Percentiles rank a stretch among this genome's conserved stretches.
Conservation (phyloP, 2,329 filamentous ascomycete genomes). For the Sclerotinia subarctica region DNA sequence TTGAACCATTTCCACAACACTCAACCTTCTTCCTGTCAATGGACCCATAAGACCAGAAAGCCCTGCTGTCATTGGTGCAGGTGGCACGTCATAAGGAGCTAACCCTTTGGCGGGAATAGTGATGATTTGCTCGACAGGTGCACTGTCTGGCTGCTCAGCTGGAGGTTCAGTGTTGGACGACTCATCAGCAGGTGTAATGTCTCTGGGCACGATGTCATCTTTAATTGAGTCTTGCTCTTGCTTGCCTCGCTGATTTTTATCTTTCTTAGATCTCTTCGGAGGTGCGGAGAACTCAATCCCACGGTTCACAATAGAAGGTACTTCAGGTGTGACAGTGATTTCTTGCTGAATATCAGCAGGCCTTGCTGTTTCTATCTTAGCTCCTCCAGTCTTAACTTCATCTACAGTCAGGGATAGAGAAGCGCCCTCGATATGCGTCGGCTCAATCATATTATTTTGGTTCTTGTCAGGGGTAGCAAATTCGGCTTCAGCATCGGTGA, state of each 20-base stretch:
- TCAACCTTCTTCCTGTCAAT: constrained; percentile 15
- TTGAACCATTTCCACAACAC: constrained; percentile 21
- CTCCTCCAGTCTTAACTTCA: not conserved
- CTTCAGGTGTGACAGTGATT: not conserved
- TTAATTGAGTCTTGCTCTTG: constrained; percentile 16
- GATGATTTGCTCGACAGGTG: constrained; percentile 14
- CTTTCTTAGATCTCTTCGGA: constrained; percentile 28
- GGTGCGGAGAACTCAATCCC: constrained; percentile 2
- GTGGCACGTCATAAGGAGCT: not conserved
- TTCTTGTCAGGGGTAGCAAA: not conserved
- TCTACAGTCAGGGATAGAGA: not conserved
- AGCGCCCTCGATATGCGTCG: not conserved
- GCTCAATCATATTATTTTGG: not conserved
- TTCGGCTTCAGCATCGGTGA: not conserved
- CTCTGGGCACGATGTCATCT: not conserved
- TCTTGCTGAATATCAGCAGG: not conserved
- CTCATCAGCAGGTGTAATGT: not conserved
- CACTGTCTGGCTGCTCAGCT: not conserved
- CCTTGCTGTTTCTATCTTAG: not conserved
- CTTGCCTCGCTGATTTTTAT: constrained; percentile 28
- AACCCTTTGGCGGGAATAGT: constrained; percentile 3
- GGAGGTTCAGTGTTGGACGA: not conserved
- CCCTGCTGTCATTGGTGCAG: constrained; percentile 15
- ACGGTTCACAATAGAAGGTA: not conserved
- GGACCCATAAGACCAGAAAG: constrained; percentile 5